These are phyloP conservation scores for Anthoceros angustus DNA, from an alignment of 225 moss, liverwort and hornwort genomes.

Conservation along the genomic window DNA sequence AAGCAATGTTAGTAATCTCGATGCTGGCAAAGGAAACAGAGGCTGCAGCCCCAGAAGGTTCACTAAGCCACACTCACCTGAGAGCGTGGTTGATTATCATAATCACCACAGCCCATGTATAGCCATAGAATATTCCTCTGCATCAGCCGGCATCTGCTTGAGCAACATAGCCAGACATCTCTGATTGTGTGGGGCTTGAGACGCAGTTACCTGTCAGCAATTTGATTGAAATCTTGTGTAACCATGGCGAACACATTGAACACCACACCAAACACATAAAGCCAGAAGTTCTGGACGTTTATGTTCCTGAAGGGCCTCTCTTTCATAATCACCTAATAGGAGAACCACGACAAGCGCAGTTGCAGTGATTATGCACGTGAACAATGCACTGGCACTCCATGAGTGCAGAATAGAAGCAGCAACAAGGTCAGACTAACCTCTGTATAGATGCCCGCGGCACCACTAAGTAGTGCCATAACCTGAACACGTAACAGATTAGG, in stretches of 20 bases:
- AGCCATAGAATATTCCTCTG: constrained; percentile 14
- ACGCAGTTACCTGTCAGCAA: not conserved
- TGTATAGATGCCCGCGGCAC: constrained; percentile 10
- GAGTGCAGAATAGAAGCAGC: not conserved
- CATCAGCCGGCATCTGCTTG: too few relatives aligned
- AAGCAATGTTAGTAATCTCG: too few relatives aligned
- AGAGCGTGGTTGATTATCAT: constrained; percentile 14
- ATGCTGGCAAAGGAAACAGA: not conserved
- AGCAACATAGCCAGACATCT: not conserved
- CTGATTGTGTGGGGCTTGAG: not conserved
- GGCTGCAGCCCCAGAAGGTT: constrained; percentile 2
- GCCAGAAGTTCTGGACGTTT: constrained; percentile 14
- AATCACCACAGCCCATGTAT: not conserved
- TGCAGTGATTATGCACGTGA: not conserved
- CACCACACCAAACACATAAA: constrained; percentile 9
- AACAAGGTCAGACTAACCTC: constrained; percentile 5
- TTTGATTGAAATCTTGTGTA: constrained; percentile 5
- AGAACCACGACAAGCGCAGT: not conserved
- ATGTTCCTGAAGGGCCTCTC: constrained; percentile 9
- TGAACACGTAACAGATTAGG: not conserved
- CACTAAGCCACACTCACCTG: not conserved
- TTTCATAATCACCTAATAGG: constrained; percentile 11
- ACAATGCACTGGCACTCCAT: not conserved
- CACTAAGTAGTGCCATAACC: constrained; percentile 14
- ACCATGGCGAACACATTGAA: constrained; percentile 11